Percentiles rank a stretch among this genome's conserved stretches.
phyloP scores from a whole-genome alignment of 805 yeast genomes.

The Starmerella sirachaensis region DNA sequence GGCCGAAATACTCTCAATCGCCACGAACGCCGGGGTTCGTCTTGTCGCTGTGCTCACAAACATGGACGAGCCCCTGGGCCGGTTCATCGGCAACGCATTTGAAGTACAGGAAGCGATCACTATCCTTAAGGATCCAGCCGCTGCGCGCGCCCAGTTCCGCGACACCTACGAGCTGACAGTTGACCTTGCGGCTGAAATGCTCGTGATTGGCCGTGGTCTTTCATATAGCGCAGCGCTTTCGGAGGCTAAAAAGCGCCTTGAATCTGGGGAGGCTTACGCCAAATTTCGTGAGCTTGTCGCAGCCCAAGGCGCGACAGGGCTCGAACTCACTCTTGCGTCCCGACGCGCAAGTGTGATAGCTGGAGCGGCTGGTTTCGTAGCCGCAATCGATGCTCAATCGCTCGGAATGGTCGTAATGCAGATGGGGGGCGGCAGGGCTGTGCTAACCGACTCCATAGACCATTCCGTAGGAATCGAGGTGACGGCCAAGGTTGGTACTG shows the following conservation, averaged over 20 bases:
- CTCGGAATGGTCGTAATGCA: conserved; percentile 1
- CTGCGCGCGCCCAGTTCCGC: not conserved
- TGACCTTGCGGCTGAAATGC: conserved; percentile 2
- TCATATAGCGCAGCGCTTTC: too few relatives aligned
- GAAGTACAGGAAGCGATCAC: conserved; percentile 2
- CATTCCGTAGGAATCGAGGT: conserved; percentile 1
- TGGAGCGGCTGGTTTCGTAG: not conserved
- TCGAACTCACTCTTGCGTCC: too few relatives aligned
- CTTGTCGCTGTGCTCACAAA: not conserved
- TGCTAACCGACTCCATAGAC: not conserved
- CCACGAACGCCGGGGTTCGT: not conserved
- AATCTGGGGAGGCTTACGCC: not conserved
- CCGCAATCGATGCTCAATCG: not conserved
- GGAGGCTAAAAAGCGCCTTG: too few relatives aligned
- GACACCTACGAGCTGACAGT: conserved; percentile 2
- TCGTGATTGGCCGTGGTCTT: not conserved
- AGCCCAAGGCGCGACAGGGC: conserved; percentile 7
- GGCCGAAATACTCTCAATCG: not conserved
- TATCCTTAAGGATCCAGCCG: conserved; percentile 1
- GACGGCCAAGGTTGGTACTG: not conserved
- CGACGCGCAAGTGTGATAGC: too few relatives aligned
- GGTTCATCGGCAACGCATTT: conserved; percentile 1
- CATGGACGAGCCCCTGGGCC: conserved; percentile 6
- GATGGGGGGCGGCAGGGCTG: conserved; percentile 4
- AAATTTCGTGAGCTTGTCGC: conserved; percentile 1